These are phyloP conservation scores for Penicilliopsis zonata DNA, from an alignment of 495 filamentous ascomycete species.

Conservation along the genomic window DNA sequence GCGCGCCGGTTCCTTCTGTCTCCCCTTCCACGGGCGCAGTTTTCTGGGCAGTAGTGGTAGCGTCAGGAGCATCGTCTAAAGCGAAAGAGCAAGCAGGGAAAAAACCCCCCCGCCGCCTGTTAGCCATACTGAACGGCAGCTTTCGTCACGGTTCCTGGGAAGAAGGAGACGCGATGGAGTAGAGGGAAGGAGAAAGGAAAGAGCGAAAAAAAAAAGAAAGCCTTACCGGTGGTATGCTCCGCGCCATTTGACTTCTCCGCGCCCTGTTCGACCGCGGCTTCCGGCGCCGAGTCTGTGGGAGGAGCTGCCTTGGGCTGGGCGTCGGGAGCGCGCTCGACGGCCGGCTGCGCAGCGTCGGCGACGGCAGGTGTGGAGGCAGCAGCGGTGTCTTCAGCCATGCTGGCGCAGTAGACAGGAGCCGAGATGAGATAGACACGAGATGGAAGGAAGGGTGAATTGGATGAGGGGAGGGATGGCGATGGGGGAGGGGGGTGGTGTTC, in stretches of 20 bases:
- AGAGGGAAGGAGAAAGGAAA: not conserved
- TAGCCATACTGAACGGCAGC: too few species aligned
- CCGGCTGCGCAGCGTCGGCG: conserved; percentile 19
- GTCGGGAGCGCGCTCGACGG: conserved; percentile 20
- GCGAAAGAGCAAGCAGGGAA: too few species aligned
- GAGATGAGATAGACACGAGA: conserved; percentile 2
- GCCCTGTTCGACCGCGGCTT: conserved; percentile 15
- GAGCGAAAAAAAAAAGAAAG: conserved; percentile 13
- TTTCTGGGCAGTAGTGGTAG: too few species aligned
- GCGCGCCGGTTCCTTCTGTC: not conserved
- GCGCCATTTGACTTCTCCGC: conserved; percentile 17
- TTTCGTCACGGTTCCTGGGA: too few species aligned
- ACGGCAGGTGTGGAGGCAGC: conserved; percentile 19
- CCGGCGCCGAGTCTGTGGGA: conserved; percentile 9
- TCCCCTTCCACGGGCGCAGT: conserved; percentile 13
- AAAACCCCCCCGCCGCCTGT: too few species aligned
- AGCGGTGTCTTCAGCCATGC: conserved; percentile 33
- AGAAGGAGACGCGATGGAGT: too few species aligned
- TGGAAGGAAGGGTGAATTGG: conserved; percentile 2
- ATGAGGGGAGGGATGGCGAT: conserved; percentile 1
- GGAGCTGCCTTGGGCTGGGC: conserved; percentile 15
- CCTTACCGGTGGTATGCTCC: conserved; percentile 16
- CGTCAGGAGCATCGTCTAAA: too few species aligned
- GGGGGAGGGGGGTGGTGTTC: not conserved
- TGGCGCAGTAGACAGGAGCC: conserved; percentile 13